Evolutionary conservation across 495 filamentous ascomycete species (phyloP).

Genomic region (Bacidia gigantensis): DNA sequence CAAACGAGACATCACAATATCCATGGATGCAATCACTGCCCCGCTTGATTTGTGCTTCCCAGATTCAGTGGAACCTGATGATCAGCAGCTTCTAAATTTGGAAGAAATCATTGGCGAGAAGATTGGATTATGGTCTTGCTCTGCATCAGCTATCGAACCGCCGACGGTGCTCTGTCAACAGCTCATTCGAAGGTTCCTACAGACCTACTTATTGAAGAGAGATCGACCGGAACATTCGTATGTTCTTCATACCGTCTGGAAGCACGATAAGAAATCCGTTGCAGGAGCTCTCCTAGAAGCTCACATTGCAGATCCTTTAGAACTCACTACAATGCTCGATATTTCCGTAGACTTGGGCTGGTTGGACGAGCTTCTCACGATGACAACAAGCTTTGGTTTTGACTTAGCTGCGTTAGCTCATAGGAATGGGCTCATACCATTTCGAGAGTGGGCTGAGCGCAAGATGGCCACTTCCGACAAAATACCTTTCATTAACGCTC

Average conservation of each 20-base stretch:
- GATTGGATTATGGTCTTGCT: slow-evolving; percentile 63
- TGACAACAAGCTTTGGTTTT: slow-evolving; percentile 68
- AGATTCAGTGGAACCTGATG: slow-evolving; percentile 25
- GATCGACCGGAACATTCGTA: slow-evolving; percentile 48
- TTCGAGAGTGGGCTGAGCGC: slow-evolving; percentile 67
- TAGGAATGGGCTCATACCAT: slow-evolving; percentile 61
- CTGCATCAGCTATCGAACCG: slow-evolving; percentile 54
- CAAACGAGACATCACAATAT: slow-evolving; percentile 76
- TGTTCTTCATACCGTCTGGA: slow-evolving; percentile 79
- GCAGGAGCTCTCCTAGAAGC: slow-evolving; percentile 61
- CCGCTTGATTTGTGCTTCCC: slow-evolving; percentile 50
- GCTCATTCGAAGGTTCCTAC: neutral
- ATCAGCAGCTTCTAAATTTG: slow-evolving; percentile 26
- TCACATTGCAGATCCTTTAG: slow-evolving; percentile 60
- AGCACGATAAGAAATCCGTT: slow-evolving; percentile 72
- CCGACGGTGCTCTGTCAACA: slow-evolving; percentile 51
- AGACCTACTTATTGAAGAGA: slow-evolving; percentile 37
- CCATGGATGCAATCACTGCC: slow-evolving; percentile 68
- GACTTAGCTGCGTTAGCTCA: slow-evolving; percentile 86
- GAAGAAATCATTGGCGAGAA: slow-evolving; percentile 55
- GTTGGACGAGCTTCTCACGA: slow-evolving; percentile 63
- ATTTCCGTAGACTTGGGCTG: slow-evolving; percentile 64
- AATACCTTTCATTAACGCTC: neutral
- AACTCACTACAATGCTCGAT: slow-evolving; percentile 69
- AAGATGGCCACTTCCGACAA: slow-evolving; percentile 31